Base-by-base conservation (phyloP, 2,329 filamentous ascomycete species). In the Arthroderma uncinatum region DNA sequence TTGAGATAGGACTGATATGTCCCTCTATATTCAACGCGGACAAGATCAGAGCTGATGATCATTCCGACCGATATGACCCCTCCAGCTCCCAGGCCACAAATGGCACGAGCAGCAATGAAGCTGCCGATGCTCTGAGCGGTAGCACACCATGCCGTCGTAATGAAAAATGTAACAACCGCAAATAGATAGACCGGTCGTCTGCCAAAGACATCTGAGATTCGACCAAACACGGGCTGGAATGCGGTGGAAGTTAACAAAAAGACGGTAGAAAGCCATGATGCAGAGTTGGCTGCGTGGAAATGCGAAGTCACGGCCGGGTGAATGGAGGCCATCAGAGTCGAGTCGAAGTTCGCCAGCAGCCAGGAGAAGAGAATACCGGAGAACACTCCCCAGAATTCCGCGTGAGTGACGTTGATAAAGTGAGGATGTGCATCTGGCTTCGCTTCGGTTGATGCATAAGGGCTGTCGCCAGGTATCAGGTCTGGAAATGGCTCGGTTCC, bases 241-340 rank as follows among this genome's bases (percentile, higher is more conserved):
- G 84, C 82, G 1, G 87, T 90, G 2, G 82, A 87, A 0, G 87
- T 89, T 37, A 93, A 76, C 36, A 92, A 71, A 62, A 90, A 92
- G 0, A 86, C 82, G 0, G 87, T 92, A 1, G 86, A 89, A 3
- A 92, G 76, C 88, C 88, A 93, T 1, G 87, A 89, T 2, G 88
- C 88, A 50, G 82, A 82, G 68, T 92, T 89, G 33, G 86, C 87
- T 53, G 85, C 81, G 60, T 83, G 75, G 70, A 92, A 92, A 68
- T 91, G 83, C 0, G 86, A 89, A 0, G 87, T 90, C 60, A 92
- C 89, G 58, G 88, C 85, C 0, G 87, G 87, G 68, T 93, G 87
- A 42, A 80, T 85, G 1, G 86, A 89, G 3, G 86, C 86, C 86
- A 92, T 90, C 62, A 92, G 80, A 2, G 87, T 92, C 9, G 81